Conservation (phyloP, 768 basidiomycete genomes). For the Termitomyces sp. region DNA sequence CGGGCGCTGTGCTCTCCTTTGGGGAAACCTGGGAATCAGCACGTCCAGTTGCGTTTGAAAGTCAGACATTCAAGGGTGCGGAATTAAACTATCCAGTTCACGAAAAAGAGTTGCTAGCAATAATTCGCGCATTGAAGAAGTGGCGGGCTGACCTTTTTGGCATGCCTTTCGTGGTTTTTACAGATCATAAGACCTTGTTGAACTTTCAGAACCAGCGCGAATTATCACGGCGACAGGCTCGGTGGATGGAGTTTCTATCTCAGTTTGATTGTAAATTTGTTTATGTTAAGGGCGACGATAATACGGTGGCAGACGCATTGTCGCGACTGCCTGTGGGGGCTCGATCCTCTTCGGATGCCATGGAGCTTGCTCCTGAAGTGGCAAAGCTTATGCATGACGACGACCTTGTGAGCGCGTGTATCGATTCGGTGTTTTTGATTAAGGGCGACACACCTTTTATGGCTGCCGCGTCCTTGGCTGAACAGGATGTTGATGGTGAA, state of each 20-base stretch:
- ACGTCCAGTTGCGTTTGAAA: background rate
- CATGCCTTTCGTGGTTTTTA: background rate
- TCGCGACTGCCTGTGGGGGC: too few relatives aligned
- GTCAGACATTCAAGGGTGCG: background rate
- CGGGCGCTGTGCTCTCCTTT: background rate
- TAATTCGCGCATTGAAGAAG: background rate
- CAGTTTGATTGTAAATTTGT: background rate
- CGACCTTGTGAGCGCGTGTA: too few relatives aligned
- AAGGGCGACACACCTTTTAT: too few relatives aligned
- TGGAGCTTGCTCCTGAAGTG: too few relatives aligned
- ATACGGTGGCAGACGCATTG: background rate
- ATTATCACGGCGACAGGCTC: background rate
- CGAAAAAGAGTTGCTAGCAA: background rate
- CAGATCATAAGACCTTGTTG: background rate
- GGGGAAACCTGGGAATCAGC: background rate
- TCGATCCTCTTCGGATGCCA: too few relatives aligned
- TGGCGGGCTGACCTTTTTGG: background rate
- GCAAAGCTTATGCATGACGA: too few relatives aligned
- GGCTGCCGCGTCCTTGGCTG: too few relatives aligned
- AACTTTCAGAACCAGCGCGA: background rate
- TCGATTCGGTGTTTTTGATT: too few relatives aligned
- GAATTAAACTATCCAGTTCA: background rate
- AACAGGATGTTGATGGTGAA: too few relatives aligned
- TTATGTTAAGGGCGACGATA: background rate
- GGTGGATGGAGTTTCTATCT: background rate